Conservation (phyloP, 148 eudicot genomes). For the Vaccinium macrocarpon region DNA sequence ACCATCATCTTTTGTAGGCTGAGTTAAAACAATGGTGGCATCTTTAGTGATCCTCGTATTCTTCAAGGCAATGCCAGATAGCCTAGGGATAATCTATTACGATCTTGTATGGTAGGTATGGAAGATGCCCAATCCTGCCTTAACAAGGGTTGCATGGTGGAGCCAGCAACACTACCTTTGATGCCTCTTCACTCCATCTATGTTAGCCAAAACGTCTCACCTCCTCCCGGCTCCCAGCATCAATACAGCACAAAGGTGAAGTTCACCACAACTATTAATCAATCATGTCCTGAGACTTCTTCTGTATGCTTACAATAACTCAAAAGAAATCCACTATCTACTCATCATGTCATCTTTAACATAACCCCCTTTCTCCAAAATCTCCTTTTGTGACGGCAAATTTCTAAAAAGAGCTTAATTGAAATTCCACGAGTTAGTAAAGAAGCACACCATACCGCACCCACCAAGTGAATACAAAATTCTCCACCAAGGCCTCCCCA, state of each 20-base stretch:
- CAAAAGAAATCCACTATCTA: background rate
- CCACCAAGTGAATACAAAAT: background rate
- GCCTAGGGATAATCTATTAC: background rate
- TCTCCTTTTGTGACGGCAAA: background rate
- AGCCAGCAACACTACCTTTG: background rate
- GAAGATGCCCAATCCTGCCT: background rate
- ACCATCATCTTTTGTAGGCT: background rate
- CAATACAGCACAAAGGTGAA: background rate
- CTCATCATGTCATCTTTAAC: background rate
- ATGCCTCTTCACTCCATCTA: background rate
- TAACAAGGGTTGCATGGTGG: slow-evolving; percentile 3
- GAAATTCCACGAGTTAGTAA: background rate
- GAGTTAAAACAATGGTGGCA: background rate
- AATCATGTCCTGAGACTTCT: background rate
- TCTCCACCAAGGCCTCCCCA: slow-evolving; percentile 5
- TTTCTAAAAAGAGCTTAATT: background rate
- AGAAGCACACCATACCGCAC: background rate
- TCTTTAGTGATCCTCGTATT: slow-evolving; percentile 3
- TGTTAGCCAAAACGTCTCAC: background rate
- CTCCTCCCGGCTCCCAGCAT: background rate
- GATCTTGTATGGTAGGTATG: background rate
- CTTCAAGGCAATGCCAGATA: slow-evolving; percentile 8
- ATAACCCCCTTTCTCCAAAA: background rate
- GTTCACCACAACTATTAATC: background rate
- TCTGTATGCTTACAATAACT: background rate